These are phyloP conservation scores for Astrothelium subdiscretum DNA, from an alignment of 495 filamentous ascomycete genomes.

Conservation along the genomic window DNA sequence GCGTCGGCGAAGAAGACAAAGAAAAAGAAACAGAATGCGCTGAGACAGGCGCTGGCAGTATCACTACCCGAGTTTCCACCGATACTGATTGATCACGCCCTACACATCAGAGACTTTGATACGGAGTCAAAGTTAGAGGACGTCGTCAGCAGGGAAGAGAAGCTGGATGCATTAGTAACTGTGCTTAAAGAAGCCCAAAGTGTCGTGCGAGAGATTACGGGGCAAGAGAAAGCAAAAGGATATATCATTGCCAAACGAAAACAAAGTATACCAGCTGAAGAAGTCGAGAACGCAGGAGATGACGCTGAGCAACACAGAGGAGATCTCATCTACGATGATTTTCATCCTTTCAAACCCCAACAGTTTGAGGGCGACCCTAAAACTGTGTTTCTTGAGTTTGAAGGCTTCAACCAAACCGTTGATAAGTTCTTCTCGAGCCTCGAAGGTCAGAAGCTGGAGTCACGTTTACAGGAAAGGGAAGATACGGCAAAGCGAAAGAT, in stretches of 20 bases:
- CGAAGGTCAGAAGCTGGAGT: constrained; percentile 86
- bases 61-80: constrained; percentile 81
- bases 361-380: constrained; percentile 63
- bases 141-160: constrained; percentile 51
- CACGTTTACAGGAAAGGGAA: constrained; percentile 67
- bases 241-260: constrained; percentile 77
- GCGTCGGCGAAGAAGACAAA: constrained; percentile 55
- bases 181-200: constrained; percentile 57
- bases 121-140: constrained; percentile 49
- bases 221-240: constrained; percentile 48
- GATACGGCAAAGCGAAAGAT: constrained; percentile 70
- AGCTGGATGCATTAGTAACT: constrained; percentile 50
- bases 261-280: constrained; percentile 16
- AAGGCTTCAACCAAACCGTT: constrained; percentile 82
- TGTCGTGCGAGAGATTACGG: constrained; percentile 50
- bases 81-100: constrained; percentile 73
- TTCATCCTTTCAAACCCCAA: constrained; percentile 80
- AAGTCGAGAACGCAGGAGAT: constrained; percentile 11
- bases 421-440: constrained; percentile 96
- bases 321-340: constrained; percentile 75
- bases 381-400: constrained; percentile 57
- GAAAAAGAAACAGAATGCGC: constrained; percentile 58
- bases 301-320: constrained; percentile 28
- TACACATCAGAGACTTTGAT: constrained; percentile 58
- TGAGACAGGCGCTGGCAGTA: constrained; percentile 68